Conservation (phyloP, 176 grass and related monocot genomes). For the Typha latifolia region DNA sequence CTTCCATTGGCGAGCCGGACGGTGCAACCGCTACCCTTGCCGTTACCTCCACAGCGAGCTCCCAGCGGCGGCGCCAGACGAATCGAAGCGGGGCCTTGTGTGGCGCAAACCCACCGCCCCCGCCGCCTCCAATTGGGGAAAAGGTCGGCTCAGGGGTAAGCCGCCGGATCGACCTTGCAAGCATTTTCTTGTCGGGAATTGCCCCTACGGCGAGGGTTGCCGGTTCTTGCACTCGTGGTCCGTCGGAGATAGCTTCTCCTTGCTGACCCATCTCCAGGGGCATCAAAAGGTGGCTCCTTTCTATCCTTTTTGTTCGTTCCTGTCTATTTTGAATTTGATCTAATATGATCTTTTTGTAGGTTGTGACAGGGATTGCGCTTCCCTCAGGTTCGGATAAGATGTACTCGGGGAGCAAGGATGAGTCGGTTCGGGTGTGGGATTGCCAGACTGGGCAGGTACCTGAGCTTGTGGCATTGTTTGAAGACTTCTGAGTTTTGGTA, state of each 20-base stretch:
- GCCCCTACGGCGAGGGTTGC: conserved; percentile 62
- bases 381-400: conserved; percentile 82
- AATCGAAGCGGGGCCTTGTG: conserved; percentile 24
- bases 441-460: conserved; percentile 87
- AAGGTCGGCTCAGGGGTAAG: conserved; percentile 21
- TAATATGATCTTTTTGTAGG: conserved; percentile 25
- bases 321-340: background rate
- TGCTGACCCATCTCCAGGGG: conserved; percentile 66
- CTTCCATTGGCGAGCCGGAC: conserved; percentile 69
- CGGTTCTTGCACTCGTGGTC: conserved; percentile 55
- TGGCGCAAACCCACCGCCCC: conserved; percentile 58
- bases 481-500: background rate
- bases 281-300: conserved; percentile 57
- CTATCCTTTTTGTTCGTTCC: background rate
- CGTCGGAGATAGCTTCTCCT: conserved; percentile 52
- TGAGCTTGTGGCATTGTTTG: conserved; percentile 26
- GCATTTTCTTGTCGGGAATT: conserved; percentile 52
- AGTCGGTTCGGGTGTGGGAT: conserved; percentile 75
- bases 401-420: conserved; percentile 84
- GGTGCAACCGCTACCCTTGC: conserved; percentile 84
- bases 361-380: conserved; percentile 60
- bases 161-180: conserved; percentile 43
- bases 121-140: conserved; percentile 54
- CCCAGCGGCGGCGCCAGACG: conserved; percentile 9
- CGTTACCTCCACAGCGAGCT: conserved; percentile 83